phyloP scores from a whole-genome alignment of 805 yeast species.

The Candida odintsovae region DNA sequence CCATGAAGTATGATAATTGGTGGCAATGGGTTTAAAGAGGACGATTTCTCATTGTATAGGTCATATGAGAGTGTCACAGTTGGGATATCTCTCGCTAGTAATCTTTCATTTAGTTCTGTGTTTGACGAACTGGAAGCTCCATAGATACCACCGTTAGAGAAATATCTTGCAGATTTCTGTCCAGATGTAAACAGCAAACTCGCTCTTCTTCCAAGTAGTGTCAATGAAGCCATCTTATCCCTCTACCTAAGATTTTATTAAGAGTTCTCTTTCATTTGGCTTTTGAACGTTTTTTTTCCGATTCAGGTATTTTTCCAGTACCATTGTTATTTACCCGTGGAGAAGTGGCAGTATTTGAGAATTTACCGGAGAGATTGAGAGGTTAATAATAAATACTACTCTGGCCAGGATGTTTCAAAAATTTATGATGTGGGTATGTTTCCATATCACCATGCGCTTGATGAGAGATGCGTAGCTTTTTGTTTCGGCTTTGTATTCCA shows the following conservation, averaged over 20 bases:
- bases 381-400: no score
- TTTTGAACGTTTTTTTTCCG: no score
- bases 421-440: no score
- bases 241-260: neutral
- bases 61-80: constrained; percentile 56
- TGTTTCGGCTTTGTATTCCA: no score
- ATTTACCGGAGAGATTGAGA: no score
- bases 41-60: constrained; percentile 28
- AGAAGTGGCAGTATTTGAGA: no score
- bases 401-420: no score
- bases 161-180: neutral
- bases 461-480: no score
- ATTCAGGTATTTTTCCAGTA: no score
- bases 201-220: neutral
- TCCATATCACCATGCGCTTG: no score
- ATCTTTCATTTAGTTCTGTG: constrained; percentile 20
- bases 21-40: constrained; percentile 26
- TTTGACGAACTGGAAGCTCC: constrained; percentile 1
- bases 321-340: no score
- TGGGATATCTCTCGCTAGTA: constrained; percentile 32
- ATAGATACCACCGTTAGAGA: neutral
- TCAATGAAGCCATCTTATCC: neutral
- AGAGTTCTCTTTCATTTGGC: no score
- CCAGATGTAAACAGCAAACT: neutral
- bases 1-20: constrained; percentile 87